These are phyloP conservation scores for Lodderomyces orthopsilosis DNA, from an alignment of 1,139 yeast species.

Conservation along the genomic window DNA sequence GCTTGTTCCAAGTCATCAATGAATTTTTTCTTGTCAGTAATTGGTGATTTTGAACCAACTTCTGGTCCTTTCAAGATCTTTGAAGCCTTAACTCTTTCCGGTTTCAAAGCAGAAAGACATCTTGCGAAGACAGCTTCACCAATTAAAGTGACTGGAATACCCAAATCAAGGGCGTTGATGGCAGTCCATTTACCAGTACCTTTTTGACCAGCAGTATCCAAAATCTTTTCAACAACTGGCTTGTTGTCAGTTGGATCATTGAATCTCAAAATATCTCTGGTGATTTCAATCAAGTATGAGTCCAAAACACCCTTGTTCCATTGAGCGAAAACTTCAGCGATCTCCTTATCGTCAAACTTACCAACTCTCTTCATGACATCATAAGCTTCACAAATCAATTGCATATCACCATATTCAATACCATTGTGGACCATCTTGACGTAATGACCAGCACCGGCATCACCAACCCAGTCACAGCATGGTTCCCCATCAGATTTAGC, in stretches of 20 bases:
- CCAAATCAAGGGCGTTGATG: slow-evolving; percentile 93
- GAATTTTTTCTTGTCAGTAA: slow-evolving; percentile 59
- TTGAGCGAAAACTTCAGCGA: slow-evolving; percentile 84
- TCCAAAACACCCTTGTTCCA: slow-evolving; percentile 99
- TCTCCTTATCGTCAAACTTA: slow-evolving; percentile 86
- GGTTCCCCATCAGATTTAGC: slow-evolving; percentile 99
- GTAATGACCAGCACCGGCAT: slow-evolving; percentile 98
- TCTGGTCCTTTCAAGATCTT: slow-evolving; percentile 75
- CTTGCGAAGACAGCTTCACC: slow-evolving; percentile 99
- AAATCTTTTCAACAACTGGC: slow-evolving; percentile 93
- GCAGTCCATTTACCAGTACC: slow-evolving; percentile 99
- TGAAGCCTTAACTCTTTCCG: slow-evolving; percentile 87
- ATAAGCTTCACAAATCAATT: slow-evolving; percentile 96
- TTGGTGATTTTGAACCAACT: slow-evolving; percentile 48
- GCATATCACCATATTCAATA: slow-evolving; percentile 99
- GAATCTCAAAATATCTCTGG: slow-evolving; percentile 89
- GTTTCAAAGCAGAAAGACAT: slow-evolving; percentile 89
- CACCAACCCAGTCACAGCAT: slow-evolving; percentile 99
- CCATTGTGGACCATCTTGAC: slow-evolving; percentile 99
- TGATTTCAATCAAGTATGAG: slow-evolving; percentile 95
- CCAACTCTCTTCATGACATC: slow-evolving; percentile 94
- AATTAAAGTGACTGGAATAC: slow-evolving; percentile 96
- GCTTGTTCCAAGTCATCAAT: slow-evolving; percentile 97
- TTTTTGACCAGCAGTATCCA: slow-evolving; percentile 98
- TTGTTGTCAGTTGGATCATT: slow-evolving; percentile 83